phyloP scores from a whole-genome alignment of 2,329 filamentous ascomycete genomes.

The Neofusicoccum sp. region DNA sequence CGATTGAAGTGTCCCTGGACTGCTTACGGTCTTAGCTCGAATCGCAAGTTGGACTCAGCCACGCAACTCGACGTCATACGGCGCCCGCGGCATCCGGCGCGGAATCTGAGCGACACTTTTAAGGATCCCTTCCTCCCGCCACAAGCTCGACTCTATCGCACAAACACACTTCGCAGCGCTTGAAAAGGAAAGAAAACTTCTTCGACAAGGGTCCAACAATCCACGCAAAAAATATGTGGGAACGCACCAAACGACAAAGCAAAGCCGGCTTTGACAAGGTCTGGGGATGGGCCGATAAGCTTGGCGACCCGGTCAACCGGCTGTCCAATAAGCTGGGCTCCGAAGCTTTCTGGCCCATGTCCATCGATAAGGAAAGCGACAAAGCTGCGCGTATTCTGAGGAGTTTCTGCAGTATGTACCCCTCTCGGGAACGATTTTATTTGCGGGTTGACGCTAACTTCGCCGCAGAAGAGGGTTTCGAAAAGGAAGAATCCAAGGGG shows the following conservation, averaged over 20 bases:
- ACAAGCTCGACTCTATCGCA: neutral
- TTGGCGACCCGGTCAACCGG: constrained; percentile 74
- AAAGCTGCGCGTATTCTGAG: constrained; percentile 87
- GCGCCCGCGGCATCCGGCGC: neutral
- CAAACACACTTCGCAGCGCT: too few relatives aligned
- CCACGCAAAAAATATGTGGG: constrained; percentile 43
- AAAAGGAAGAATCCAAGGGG: constrained; percentile 54
- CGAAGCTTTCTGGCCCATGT: constrained; percentile 83
- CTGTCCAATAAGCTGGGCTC: constrained; percentile 60
- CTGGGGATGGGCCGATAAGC: constrained; percentile 65
- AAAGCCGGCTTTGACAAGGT: constrained; percentile 74
- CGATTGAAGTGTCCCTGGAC: too few relatives aligned
- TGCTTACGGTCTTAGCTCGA: neutral
- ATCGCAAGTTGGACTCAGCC: neutral
- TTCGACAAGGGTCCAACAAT: too few relatives aligned
- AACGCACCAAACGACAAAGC: constrained; percentile 52
- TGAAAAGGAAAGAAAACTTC: neutral
- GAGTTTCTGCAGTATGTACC: constrained; percentile 78
- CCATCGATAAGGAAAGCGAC: constrained; percentile 83
- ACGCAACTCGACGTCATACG: neutral
- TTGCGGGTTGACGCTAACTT: constrained; percentile 21
- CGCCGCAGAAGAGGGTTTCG: constrained; percentile 63
- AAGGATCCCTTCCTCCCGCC: neutral
- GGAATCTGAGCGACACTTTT: neutral
- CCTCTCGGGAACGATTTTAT: constrained; percentile 23